phyloP scores from a whole-genome alignment of 306 rosid species.

The Inga laurina region DNA sequence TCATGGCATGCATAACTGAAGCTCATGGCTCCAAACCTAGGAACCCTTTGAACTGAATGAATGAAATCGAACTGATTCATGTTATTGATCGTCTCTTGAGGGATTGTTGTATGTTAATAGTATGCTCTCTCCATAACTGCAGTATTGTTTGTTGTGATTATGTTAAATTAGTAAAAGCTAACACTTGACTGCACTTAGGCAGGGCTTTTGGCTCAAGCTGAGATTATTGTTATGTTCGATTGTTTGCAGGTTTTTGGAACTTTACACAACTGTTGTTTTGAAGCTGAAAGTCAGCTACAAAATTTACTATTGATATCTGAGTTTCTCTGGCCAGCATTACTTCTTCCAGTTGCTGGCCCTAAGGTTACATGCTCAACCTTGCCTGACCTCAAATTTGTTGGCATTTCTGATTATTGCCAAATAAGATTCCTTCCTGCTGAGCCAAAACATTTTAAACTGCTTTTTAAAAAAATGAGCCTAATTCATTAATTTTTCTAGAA shows the following conservation, averaged over 20 bases:
- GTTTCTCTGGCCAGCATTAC: conserved; percentile 98
- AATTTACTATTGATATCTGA: conserved; percentile 89
- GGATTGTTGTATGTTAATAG: conserved; percentile 5
- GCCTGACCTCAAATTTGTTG: conserved; percentile 18
- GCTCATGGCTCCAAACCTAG: neutral
- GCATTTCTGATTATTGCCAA: conserved; percentile 29
- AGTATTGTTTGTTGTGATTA: conserved; percentile 9
- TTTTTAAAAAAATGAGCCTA: neutral
- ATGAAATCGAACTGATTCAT: conserved; percentile 8
- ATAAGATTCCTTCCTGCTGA: neutral
- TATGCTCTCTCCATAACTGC: conserved; percentile 24
- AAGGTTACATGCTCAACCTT: conserved; percentile 57
- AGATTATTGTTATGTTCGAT: conserved; percentile 22
- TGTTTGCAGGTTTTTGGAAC: conserved; percentile 81
- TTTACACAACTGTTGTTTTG: conserved; percentile 91
- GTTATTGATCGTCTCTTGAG: conserved; percentile 8
- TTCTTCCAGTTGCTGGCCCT: conserved; percentile 93
- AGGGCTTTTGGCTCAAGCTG: conserved; percentile 21
- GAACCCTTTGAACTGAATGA: conserved; percentile 8
- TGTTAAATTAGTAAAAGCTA: neutral
- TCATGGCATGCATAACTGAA: conserved; percentile 10
- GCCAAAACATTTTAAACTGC: neutral
- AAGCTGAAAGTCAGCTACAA: conserved; percentile 80
- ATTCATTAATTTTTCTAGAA: conserved; percentile 1
- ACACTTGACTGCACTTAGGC: neutral